Percentiles rank a stretch among this genome's conserved stretches.
phyloP scores from a whole-genome alignment of 768 basidiomycete genomes.

The Gelatoporia subvermispora region DNA sequence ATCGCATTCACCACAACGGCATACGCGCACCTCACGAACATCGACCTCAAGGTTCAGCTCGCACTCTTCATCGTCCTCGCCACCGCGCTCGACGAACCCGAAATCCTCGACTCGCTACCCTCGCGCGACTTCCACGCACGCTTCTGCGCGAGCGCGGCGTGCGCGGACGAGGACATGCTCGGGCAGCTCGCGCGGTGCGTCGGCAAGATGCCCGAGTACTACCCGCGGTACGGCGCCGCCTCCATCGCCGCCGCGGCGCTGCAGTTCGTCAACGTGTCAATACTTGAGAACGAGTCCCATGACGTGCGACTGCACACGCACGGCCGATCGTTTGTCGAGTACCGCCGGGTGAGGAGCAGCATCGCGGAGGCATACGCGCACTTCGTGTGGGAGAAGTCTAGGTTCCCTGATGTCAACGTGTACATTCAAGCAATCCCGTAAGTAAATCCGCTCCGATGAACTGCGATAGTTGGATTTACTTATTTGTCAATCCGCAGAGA shows the following conservation, averaged over 20 bases:
- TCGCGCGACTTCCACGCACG: background rate
- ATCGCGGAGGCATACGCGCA: constrained; percentile 30
- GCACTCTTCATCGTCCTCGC: constrained; percentile 35
- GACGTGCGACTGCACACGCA: constrained; percentile 20
- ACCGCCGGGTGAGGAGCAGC: constrained; percentile 25
- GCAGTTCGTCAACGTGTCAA: constrained; percentile 29
- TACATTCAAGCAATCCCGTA: constrained; percentile 37
- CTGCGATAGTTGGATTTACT: background rate
- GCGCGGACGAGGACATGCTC: background rate
- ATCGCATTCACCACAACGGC: constrained; percentile 6
- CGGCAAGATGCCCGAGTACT: constrained; percentile 24
- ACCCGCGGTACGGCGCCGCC: constrained; percentile 24
- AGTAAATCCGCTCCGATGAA: background rate
- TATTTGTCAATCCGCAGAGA: background rate
- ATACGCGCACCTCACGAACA: constrained; percentile 11
- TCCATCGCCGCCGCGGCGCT: constrained; percentile 33
- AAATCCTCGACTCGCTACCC: constrained; percentile 2
- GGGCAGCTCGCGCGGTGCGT: constrained; percentile 27
- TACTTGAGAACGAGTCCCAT: constrained; percentile 28
- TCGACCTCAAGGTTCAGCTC: constrained; percentile 29
- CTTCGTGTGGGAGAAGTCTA: constrained; percentile 32
- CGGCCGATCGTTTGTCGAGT: constrained; percentile 24
- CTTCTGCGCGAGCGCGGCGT: background rate
- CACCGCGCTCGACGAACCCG: constrained; percentile 35
- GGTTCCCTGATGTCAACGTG: constrained; percentile 18